A percentile compares a stretch with the other conserved stretches of the same genome.
Conservation (phyloP, 208 protist species). For the Leishmania turanica region DNA sequence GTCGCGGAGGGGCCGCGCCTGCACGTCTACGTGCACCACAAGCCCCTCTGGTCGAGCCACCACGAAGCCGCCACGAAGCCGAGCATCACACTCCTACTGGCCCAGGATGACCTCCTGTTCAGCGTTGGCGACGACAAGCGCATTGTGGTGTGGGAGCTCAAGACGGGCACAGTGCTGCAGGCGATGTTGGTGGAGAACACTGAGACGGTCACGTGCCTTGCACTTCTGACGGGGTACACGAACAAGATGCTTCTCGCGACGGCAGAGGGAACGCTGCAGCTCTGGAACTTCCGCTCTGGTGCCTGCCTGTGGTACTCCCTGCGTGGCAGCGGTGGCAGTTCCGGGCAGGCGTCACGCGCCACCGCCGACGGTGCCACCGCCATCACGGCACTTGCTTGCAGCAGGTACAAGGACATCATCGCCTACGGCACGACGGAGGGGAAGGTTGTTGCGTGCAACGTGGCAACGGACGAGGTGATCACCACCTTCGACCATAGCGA, state of each 20-base stretch:
- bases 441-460: slow-evolving; percentile 69
- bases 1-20: slow-evolving; percentile 78
- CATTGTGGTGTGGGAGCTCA: slow-evolving; percentile 71
- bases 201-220: slow-evolving; percentile 56
- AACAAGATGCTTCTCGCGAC: slow-evolving; percentile 90
- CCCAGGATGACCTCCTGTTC: slow-evolving; percentile 84
- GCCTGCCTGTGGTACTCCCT: slow-evolving; percentile 63
- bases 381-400: slow-evolving; percentile 65
- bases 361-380: slow-evolving; percentile 6
- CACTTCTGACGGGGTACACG: slow-evolving; percentile 67
- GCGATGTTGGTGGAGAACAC: slow-evolving; percentile 65
- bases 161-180: slow-evolving; percentile 63
- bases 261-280: slow-evolving; percentile 70
- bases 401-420: slow-evolving; percentile 84
- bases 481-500: slow-evolving; percentile 70
- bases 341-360: neutral
- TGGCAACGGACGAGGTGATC: slow-evolving; percentile 65
- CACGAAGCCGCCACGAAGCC: slow-evolving; percentile 60
- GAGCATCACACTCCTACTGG: slow-evolving; percentile 56
- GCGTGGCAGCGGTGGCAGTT: slow-evolving; percentile 10
- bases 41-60: slow-evolving; percentile 67
- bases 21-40: slow-evolving; percentile 83
- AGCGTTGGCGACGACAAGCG: slow-evolving; percentile 72
- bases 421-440: slow-evolving; percentile 82
- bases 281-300: slow-evolving; percentile 91